Percentiles rank a stretch among this genome's conserved stretches.
Evolutionary conservation across 2,329 filamentous ascomycete species (phyloP).

Genomic region (Cordyceps militaris): DNA sequence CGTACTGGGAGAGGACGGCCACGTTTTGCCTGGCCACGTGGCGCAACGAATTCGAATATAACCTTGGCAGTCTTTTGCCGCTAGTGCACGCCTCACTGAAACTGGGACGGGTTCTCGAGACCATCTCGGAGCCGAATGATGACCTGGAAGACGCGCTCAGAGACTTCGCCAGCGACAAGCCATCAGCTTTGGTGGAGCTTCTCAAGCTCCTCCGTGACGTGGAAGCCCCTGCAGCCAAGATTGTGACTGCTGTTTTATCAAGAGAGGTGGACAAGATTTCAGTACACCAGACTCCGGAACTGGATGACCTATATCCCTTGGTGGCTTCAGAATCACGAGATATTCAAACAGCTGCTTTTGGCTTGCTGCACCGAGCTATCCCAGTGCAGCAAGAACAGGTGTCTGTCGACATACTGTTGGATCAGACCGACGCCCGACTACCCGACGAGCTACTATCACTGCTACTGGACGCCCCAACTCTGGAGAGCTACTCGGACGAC

Average conservation of each 20-base stretch:
- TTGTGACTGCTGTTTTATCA: constrained; percentile 68
- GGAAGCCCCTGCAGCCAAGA: constrained; percentile 58
- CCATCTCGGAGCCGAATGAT: constrained; percentile 69
- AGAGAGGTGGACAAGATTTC: constrained; percentile 61
- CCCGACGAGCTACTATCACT: constrained; percentile 82
- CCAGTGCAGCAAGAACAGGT: constrained; percentile 72
- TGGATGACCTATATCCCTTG: constrained; percentile 65
- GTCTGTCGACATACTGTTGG: constrained; percentile 67
- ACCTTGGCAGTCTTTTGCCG: constrained; percentile 46
- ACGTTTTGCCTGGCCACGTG: constrained; percentile 53
- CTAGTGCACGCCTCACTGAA: constrained; percentile 66
- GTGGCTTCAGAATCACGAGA: constrained; percentile 67
- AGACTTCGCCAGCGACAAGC: constrained; percentile 49
- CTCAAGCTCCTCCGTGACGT: constrained; percentile 46
- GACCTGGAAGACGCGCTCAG: constrained; percentile 72
- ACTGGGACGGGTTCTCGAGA: constrained; percentile 57
- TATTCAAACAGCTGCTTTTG: constrained; percentile 75
- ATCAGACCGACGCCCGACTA: constrained; percentile 64
- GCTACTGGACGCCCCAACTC: constrained; percentile 67
- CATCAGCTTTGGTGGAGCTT: constrained; percentile 52
- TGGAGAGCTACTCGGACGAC: constrained; percentile 59
- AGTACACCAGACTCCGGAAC: constrained; percentile 52
- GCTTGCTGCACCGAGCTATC: constrained; percentile 72
- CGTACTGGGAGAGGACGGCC: constrained; percentile 69
- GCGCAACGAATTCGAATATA: constrained; percentile 38